Base-by-base conservation (phyloP, 192 early-diverging fungal genomes). In the Dissophora ornata region DNA sequence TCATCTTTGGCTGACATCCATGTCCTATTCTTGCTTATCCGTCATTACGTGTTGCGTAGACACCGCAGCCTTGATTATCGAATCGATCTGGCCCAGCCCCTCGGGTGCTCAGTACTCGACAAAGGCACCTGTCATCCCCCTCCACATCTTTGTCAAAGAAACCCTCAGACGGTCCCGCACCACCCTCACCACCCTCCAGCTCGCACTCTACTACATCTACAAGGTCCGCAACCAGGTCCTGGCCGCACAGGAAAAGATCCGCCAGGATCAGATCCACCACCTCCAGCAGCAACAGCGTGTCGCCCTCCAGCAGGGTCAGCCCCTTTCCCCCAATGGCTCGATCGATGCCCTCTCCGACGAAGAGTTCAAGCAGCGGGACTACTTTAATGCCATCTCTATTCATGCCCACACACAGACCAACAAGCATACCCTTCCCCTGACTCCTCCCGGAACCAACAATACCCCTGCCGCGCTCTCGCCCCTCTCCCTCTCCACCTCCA, bases 121-220 rank as follows among this genome's bases (percentile, higher is more conserved):
- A 21, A 74, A 69, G 61, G 73, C 70, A 21, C 79, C 79, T 16
- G 79, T 84, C 15, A 79, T 87, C 24, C 86, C 89, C 16, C 79
- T 88, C 24, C 71, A 79, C 47, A 69, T 74, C 50, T 90, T 91
- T 61, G 88, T 91, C 68, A 84, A 85, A 42, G 88, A 90, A 69
- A 86, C 91, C 25, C 69, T 93, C 15, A 79, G 85, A 42, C 86
- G 91, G 21, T 90, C 88, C 18, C 83, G 85, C 52, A 88, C 89
- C 3, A 90, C 90, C 46, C 91, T 88, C 69, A 88, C 90, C 5
- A 91, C 88, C 19, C 81, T 93, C 30, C 90, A 93, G 63, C 83
- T 90, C 33, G 85, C 90, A 15, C 82, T 93, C 19, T 85, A 90
- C 58, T 91, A 90, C 67, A 69, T 91, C 41, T 81, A 90, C 68